Conservation (phyloP, 2,329 filamentous ascomycete genomes). For the Pseudocercospora macadamiae region DNA sequence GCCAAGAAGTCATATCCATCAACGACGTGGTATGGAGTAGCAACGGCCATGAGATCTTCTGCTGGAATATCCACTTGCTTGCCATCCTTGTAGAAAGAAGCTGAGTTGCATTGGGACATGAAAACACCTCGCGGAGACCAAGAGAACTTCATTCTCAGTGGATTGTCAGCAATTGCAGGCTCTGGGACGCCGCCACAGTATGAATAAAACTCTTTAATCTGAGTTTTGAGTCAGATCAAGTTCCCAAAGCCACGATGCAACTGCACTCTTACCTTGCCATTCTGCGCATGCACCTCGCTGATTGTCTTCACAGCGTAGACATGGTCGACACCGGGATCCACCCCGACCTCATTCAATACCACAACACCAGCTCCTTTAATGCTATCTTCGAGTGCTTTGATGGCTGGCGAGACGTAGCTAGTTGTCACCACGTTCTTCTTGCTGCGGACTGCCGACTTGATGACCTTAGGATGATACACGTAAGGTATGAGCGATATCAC, state of each 20-base stretch:
- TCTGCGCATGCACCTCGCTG: background rate
- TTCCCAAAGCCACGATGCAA: background rate
- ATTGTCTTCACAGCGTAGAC: background rate
- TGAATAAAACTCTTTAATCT: background rate
- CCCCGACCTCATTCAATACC: background rate
- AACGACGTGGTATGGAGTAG: background rate
- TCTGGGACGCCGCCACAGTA: background rate
- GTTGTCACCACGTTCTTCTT: background rate
- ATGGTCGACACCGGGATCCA: background rate
- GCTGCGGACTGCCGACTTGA: background rate
- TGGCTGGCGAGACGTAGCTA: background rate
- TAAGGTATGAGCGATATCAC: background rate
- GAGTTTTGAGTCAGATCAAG: background rate
- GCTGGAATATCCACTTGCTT: background rate
- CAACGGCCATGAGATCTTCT: background rate
- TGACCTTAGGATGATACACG: background rate
- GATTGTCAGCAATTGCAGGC: background rate
- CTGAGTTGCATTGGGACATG: background rate
- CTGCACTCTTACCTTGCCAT: background rate
- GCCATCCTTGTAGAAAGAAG: background rate
- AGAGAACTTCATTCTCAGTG: background rate
- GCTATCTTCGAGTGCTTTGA: background rate
- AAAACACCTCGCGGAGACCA: background rate
- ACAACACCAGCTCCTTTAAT: background rate
- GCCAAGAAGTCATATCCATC: background rate